Evolutionary conservation across 495 filamentous ascomycete genomes (phyloP), one percentile per base, ranked within the genome.

Genomic region (Immersiella caudata): DNA sequence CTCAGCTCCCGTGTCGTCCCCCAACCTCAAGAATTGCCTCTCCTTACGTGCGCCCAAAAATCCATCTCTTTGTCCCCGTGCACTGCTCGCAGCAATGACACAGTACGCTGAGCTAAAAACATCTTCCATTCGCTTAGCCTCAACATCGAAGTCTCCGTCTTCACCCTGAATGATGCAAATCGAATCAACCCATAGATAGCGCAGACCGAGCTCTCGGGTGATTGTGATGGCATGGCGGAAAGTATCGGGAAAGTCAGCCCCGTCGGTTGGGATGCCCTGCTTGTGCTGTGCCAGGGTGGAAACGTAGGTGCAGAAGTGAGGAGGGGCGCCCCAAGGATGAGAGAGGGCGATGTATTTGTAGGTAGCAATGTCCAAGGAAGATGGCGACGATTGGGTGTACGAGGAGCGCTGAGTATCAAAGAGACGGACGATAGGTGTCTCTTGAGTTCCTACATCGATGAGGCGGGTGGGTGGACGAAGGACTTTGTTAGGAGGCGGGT

Each of bases 121-220:
- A 11, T 66, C 29, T 60, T 79, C 75, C 81, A 84, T 83, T 9
- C 50, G 54, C 26, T 64, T 68, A 14, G 76, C 58, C 63, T 82
- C 74, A 11, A n/a, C 24, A 24, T 68, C 55, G 72, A 76, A 83
- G 65, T 83, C 81, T 0, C 69, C 70, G 11, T 40, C 33, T 9
- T 67, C 64, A 1, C 74, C 73, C 59, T 83, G 80, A 21, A 80
- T 75, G 29, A 82, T 82, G 66, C 79, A 81, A 14, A 81, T 46
- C 1, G 78, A 79, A 63, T 80, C 79, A n/a, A 81, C 74, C 79
- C 78, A 80, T 3, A 80, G 57, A 40, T 70, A 78, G 18, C 49
- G 62, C 0, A 76, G 35, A 0, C 50, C 59, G 12, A 76, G 49
- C n/a, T 54, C 51, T 16, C 73, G 69, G n/a, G 73, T 75, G 0